Conservation (phyloP, 2,329 filamentous ascomycete genomes). For the Penicillium glabrum region DNA sequence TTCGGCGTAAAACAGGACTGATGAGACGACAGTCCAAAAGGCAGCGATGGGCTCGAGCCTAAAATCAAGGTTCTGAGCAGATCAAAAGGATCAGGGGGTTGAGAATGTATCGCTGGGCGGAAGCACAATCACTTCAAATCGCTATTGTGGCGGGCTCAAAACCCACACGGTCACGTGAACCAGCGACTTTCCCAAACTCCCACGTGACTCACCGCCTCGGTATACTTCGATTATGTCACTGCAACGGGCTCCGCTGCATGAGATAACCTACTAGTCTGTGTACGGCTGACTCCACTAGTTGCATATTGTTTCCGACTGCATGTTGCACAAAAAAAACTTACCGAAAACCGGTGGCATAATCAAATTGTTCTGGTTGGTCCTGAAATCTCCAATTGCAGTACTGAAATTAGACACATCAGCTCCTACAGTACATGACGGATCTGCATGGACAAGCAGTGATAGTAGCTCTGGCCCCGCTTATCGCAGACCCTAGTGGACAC, state of each 20-base stretch:
- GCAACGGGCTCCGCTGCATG: background rate
- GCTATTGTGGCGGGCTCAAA: slow-evolving; percentile 41
- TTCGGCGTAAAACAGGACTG: slow-evolving; percentile 6
- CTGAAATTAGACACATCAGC: background rate
- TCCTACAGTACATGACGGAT: background rate
- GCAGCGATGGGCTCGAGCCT: slow-evolving; percentile 7
- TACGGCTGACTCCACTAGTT: background rate
- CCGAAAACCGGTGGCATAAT: background rate
- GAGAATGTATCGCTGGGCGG: slow-evolving; percentile 21
- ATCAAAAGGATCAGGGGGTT: slow-evolving; percentile 8
- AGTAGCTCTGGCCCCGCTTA: slow-evolving; percentile 18
- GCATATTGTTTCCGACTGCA: background rate
- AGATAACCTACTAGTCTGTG: background rate
- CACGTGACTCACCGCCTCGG: slow-evolving; percentile 7
- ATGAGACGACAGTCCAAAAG: slow-evolving; percentile 12
- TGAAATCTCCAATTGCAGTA: background rate
- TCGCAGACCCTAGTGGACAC: slow-evolving; percentile 16
- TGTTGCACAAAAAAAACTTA: background rate
- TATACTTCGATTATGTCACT: background rate
- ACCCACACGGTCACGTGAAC: slow-evolving; percentile 32
- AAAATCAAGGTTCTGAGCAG: slow-evolving; percentile 10
- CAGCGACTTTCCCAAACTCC: slow-evolving; percentile 6
- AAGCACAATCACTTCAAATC: slow-evolving; percentile 34
- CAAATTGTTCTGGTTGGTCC: background rate
- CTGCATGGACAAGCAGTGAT: background rate